Evolutionary conservation across 1,139 yeast genomes (phyloP).

Genomic region (Saccharomyces hybrid): DNA sequence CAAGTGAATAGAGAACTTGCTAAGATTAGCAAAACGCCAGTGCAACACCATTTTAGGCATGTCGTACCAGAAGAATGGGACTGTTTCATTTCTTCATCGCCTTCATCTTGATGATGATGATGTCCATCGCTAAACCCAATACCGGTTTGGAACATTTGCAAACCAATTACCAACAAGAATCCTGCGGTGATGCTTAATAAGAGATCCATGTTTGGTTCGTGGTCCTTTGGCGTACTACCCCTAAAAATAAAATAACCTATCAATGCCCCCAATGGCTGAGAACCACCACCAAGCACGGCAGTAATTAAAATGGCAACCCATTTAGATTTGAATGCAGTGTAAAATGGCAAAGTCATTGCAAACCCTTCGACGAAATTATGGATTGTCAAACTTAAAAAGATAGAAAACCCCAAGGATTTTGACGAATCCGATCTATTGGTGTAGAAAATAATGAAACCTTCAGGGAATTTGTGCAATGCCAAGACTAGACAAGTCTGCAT

Average conservation of each 20-base stretch:
- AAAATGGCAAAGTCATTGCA: conserved; percentile 85
- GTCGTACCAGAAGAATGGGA: conserved; percentile 30
- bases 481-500: conserved; percentile 85
- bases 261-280: conserved; percentile 87
- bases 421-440: conserved; percentile 24
- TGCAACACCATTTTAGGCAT: conserved; percentile 32
- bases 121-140: conserved; percentile 33
- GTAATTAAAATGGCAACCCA: conserved; percentile 58
- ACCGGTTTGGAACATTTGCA: conserved; percentile 64
- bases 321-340: conserved; percentile 59
- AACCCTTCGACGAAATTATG: conserved; percentile 97
- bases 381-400: conserved; percentile 73
- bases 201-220: conserved; percentile 32
- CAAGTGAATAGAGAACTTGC: conserved; percentile 23
- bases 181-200: conserved; percentile 71
- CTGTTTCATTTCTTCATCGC: conserved; percentile 18
- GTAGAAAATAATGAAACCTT: conserved; percentile 73
- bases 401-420: conserved; percentile 72
- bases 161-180: conserved; percentile 67
- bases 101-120: conserved; percentile 29
- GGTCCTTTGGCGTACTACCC: conserved; percentile 22
- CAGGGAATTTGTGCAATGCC: conserved; percentile 86
- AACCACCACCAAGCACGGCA: conserved; percentile 65
- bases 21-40: conserved; percentile 27
- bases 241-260: conserved; percentile 55